A percentile compares a stretch with the other conserved stretches of the same genome.
These are phyloP conservation scores for Ambrosia artemisiifolia DNA, from an alignment of 129 eudicot genomes.

Conservation along the genomic window DNA sequence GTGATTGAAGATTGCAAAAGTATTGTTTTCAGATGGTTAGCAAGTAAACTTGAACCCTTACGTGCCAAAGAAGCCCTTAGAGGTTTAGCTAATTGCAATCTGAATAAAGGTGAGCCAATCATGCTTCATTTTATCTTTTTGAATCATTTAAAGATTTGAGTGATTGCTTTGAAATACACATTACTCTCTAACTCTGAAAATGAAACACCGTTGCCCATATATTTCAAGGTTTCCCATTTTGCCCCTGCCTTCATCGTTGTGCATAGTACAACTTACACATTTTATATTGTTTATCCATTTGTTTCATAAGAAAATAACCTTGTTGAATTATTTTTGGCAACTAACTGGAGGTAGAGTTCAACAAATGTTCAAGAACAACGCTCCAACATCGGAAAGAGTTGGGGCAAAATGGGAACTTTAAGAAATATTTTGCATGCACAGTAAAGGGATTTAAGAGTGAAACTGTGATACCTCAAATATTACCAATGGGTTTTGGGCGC, in stretches of 20 bases:
- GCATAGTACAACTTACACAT: background rate
- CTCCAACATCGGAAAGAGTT: too few relatives aligned
- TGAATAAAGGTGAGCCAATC: conserved; percentile 72
- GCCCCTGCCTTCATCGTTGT: too few relatives aligned
- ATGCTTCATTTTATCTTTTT: background rate
- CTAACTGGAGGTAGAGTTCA: background rate
- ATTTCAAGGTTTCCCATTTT: too few relatives aligned
- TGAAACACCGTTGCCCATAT: too few relatives aligned
- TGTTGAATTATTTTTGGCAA: background rate
- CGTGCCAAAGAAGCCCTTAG: conserved; percentile 77
- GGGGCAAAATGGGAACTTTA: too few relatives aligned
- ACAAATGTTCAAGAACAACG: background rate
- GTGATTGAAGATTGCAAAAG: conserved; percentile 67
- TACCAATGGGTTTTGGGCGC: too few relatives aligned
- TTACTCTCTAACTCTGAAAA: background rate
- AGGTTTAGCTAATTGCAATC: conserved; percentile 94
- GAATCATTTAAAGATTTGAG: background rate
- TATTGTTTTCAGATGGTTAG: conserved; percentile 81
- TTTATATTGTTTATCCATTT: background rate
- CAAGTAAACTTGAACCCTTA: conserved; percentile 77
- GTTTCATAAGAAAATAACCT: too few relatives aligned
- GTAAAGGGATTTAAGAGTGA: too few relatives aligned
- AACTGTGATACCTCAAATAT: too few relatives aligned
- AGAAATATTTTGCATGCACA: too few relatives aligned
- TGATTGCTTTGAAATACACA: background rate